These are phyloP conservation scores for Mimosa pudica DNA, from an alignment of 306 rosid species.

Conservation along the genomic window DNA sequence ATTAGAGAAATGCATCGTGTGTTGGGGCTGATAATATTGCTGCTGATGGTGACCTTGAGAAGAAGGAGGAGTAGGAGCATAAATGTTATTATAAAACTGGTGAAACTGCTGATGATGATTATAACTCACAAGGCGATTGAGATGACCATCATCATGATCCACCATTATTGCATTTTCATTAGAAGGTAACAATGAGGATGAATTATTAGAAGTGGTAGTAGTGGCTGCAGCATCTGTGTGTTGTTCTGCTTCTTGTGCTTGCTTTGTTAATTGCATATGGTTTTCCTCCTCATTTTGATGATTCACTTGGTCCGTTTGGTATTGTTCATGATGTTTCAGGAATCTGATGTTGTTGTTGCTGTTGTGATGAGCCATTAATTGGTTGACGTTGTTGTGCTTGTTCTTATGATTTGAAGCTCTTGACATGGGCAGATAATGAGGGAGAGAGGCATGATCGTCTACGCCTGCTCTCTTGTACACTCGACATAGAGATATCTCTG, in stretches of 20 bases:
- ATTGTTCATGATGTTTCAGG: slow-evolving; percentile 1
- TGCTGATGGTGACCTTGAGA: slow-evolving; percentile 31
- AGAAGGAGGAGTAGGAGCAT: not conserved
- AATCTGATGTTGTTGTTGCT: slow-evolving; percentile 43
- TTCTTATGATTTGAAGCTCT: slow-evolving; percentile 30
- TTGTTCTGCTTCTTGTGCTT: not conserved
- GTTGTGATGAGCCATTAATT: slow-evolving; percentile 32
- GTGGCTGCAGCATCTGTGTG: not conserved
- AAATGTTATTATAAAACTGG: slow-evolving; percentile 28
- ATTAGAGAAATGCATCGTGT: slow-evolving; percentile 38
- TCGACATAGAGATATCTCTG: slow-evolving; percentile 90
- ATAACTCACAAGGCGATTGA: slow-evolving; percentile 59
- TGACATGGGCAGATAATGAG: slow-evolving; percentile 66
- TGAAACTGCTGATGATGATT: slow-evolving; percentile 50
- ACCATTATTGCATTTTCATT: slow-evolving; percentile 26
- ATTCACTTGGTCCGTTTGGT: not conserved
- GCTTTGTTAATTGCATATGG: not conserved
- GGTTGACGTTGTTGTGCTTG: slow-evolving; percentile 28
- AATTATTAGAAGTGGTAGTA: slow-evolving; percentile 12
- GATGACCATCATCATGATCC: slow-evolving; percentile 67
- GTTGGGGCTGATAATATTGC: slow-evolving; percentile 1
- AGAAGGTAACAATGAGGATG: slow-evolving; percentile 33
- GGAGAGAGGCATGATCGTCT: slow-evolving; percentile 87
- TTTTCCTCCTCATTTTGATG: not conserved
- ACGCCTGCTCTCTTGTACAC: slow-evolving; percentile 97